Conservation (phyloP, 176 grass and related monocot genomes). For the Melocanna baccifera region DNA sequence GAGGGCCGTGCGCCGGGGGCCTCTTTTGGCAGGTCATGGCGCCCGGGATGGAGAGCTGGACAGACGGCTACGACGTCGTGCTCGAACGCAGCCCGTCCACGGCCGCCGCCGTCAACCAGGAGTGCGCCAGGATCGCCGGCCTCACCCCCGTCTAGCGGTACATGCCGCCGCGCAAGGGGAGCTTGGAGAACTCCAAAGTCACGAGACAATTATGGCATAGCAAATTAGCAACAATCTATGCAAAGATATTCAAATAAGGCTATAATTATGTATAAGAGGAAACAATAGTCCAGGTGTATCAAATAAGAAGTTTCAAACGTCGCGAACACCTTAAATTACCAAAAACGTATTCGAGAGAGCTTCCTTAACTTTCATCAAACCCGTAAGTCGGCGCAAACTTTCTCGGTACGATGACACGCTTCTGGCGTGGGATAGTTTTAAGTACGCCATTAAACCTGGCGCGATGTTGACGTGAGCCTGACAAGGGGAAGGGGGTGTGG, state of each 20-base stretch:
- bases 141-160: neutral
- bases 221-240: neutral
- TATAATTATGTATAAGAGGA: neutral
- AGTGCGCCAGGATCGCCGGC: constrained; percentile 35
- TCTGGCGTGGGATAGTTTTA: neutral
- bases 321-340: neutral
- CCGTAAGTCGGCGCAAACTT: neutral
- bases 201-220: neutral
- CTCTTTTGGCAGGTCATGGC: constrained; percentile 83
- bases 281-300: neutral
- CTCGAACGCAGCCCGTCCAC: constrained; percentile 48
- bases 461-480: neutral
- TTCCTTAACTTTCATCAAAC: neutral
- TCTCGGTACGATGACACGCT: constrained; percentile 14
- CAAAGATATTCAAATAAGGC: neutral
- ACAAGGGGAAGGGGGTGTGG: neutral
- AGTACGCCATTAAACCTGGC: neutral
- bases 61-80: constrained; percentile 71
- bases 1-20: constrained; percentile 48
- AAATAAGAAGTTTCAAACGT: neutral
- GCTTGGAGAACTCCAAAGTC: neutral
- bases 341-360: neutral
- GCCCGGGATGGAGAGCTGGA: constrained; percentile 64
- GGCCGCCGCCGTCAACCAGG: constrained; percentile 30
- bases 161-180: neutral